phyloP scores from a whole-genome alignment of 129 eudicot genomes.

The Flaveria trinervia region DNA sequence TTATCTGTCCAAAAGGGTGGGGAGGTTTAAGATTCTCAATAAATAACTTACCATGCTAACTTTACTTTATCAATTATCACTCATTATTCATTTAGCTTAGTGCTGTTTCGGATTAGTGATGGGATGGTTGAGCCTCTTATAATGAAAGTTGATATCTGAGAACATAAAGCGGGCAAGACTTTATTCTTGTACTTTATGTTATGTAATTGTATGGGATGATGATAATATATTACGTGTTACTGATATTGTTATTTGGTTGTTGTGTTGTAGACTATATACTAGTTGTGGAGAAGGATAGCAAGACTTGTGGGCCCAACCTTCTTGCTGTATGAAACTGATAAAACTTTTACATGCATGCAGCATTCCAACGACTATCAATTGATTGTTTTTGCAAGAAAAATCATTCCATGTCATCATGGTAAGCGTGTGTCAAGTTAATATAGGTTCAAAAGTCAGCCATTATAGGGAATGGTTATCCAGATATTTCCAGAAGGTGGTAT shows the following conservation, averaged over 20 bases:
- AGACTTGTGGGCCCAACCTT: background rate
- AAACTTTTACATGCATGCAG: no score
- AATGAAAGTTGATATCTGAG: conserved; percentile 26
- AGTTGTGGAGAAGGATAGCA: conserved; percentile 77
- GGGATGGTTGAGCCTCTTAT: conserved; percentile 85
- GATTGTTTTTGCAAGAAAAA: conserved; percentile 74
- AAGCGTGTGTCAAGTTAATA: conserved; percentile 30
- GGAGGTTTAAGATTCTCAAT: no score
- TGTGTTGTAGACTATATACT: conserved; percentile 79
- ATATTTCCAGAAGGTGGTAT: conserved; percentile 90
- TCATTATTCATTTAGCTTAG: conserved; percentile 4
- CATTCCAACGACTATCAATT: no score
- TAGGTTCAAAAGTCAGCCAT: background rate
- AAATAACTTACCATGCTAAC: no score
- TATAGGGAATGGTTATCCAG: conserved; percentile 95
- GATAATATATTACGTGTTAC: background rate
- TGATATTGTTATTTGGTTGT: conserved; percentile 23
- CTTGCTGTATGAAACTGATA: conserved; percentile 3
- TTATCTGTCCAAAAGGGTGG: no score
- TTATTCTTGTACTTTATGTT: conserved; percentile 58
- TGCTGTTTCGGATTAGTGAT: conserved; percentile 69
- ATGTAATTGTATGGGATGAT: background rate
- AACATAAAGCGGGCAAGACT: conserved; percentile 52
- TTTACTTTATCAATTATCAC: conserved; percentile 3
- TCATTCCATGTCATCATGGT: conserved; percentile 88